phyloP scores from a whole-genome alignment of 2,329 filamentous ascomycete species.

The Fusarium avenaceum region DNA sequence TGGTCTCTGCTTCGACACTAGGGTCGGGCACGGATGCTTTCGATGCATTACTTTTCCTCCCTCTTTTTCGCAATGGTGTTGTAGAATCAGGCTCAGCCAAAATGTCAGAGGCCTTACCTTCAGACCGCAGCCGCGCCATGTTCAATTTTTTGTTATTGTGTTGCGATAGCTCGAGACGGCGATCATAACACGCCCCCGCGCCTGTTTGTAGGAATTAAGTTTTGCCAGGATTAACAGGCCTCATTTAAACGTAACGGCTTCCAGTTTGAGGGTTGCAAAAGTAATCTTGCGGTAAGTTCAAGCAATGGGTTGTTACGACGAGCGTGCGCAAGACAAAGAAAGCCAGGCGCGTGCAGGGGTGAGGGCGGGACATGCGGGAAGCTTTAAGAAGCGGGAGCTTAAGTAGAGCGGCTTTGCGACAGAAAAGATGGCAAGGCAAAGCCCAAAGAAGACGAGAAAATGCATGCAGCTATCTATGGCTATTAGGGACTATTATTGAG shows the following conservation, averaged over 20 bases:
- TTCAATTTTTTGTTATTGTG: slow-evolving; percentile 18
- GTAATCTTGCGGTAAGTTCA: not conserved
- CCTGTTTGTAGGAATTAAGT: not conserved
- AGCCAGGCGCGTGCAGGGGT: not conserved
- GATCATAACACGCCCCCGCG: slow-evolving; percentile 1
- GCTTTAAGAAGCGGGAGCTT: slow-evolving; percentile 22
- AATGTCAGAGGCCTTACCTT: slow-evolving; percentile 11
- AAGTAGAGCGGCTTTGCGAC: slow-evolving; percentile 1
- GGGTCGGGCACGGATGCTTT: slow-evolving; percentile 3
- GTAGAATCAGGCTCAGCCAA: not conserved
- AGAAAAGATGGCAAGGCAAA: not conserved
- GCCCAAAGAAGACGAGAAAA: not conserved
- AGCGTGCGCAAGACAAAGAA: not conserved
- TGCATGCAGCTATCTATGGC: too few relatives aligned
- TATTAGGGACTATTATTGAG: too few relatives aligned
- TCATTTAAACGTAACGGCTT: rapidly evolving
- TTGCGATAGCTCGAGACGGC: not conserved
- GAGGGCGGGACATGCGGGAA: slow-evolving; percentile 30
- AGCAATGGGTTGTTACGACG: slow-evolving; percentile 4
- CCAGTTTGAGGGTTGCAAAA: not conserved
- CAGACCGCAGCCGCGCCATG: slow-evolving; percentile 32
- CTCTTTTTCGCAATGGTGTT: not conserved
- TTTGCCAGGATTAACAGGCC: not conserved
- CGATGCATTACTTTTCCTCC: slow-evolving; percentile 7
- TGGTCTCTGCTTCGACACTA: slow-evolving; percentile 15